phyloP scores from a whole-genome alignment of 768 basidiomycete species.

The Inosperma sp. region DNA sequence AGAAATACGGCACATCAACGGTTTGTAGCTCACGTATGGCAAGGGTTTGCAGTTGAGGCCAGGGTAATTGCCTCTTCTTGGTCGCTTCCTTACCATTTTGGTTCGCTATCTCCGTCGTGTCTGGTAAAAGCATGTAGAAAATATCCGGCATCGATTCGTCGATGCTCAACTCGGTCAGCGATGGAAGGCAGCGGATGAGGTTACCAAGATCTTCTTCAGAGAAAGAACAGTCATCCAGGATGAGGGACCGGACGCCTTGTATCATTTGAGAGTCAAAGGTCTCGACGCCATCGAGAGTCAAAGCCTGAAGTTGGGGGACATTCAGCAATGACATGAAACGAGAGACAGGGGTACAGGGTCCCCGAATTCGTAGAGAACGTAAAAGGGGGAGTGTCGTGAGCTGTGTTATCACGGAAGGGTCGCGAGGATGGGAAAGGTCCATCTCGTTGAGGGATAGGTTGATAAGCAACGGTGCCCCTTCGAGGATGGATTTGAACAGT shows the following conservation, averaged over 20 bases:
- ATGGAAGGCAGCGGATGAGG: slow-evolving; percentile 34
- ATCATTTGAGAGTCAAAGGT: slow-evolving; percentile 31
- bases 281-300: slow-evolving; percentile 34
- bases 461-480: slow-evolving; percentile 31
- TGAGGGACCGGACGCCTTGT: slow-evolving; percentile 31
- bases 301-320: slow-evolving; percentile 33
- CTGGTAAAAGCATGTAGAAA: slow-evolving; percentile 26
- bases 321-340: slow-evolving; percentile 34
- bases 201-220: slow-evolving; percentile 28
- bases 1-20: slow-evolving; percentile 29
- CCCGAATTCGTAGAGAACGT: slow-evolving; percentile 39
- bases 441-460: slow-evolving; percentile 42
- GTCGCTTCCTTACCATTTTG: not conserved
- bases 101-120: not conserved
- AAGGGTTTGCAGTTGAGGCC: slow-evolving; percentile 35
- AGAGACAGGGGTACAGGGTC: slow-evolving; percentile 30
- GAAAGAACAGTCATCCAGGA: slow-evolving; percentile 33
- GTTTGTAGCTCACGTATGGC: slow-evolving; percentile 30
- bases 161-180: slow-evolving; percentile 29
- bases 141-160: slow-evolving; percentile 32
- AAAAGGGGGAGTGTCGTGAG: slow-evolving; percentile 34
- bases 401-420: slow-evolving; percentile 24
- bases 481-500: slow-evolving; percentile 34
- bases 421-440: slow-evolving; percentile 32
- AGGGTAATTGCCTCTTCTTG: slow-evolving; percentile 17